A percentile compares a stretch with the other conserved stretches of the same genome.
Conservation (phyloP, 495 filamentous ascomycete genomes). For the Geoglossum glabrum region DNA sequence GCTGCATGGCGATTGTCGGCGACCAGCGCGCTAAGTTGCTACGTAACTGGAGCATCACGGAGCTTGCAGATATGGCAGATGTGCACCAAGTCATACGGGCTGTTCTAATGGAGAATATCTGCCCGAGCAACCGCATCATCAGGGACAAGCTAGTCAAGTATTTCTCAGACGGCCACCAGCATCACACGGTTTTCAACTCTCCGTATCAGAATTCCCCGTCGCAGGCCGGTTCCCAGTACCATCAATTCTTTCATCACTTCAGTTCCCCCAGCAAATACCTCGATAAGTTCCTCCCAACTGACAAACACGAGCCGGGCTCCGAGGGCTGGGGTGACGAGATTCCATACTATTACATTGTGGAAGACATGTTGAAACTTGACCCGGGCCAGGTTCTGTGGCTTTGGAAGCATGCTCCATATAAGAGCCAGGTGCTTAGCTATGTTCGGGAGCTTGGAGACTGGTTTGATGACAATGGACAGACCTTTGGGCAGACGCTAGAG, state of each 20-base stretch:
- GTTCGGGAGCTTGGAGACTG: slow-evolving; percentile 33
- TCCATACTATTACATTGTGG: slow-evolving; percentile 39
- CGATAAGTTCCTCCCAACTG: slow-evolving; percentile 12
- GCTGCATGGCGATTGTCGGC: slow-evolving; percentile 23
- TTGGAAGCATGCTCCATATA: slow-evolving; percentile 29
- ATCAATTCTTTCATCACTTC: slow-evolving; percentile 9
- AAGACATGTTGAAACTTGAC: slow-evolving; percentile 46
- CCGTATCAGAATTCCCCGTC: slow-evolving; percentile 27
- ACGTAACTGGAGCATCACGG: slow-evolving; percentile 32
- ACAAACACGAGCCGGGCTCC: slow-evolving; percentile 19
- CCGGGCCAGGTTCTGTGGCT: slow-evolving; percentile 37
- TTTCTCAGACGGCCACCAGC: slow-evolving; percentile 25
- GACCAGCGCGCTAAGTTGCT: slow-evolving; percentile 31
- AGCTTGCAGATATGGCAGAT: slow-evolving; percentile 39
- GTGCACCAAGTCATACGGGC: slow-evolving; percentile 26
- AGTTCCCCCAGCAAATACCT: slow-evolving; percentile 10
- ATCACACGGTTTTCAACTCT: slow-evolving; percentile 29
- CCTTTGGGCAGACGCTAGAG: slow-evolving; percentile 29
- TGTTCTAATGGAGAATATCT: slow-evolving; percentile 32
- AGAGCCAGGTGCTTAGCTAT: slow-evolving; percentile 32
- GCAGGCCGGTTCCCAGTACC: slow-evolving; percentile 4
- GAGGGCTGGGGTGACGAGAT: slow-evolving; percentile 46
- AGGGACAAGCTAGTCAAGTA: slow-evolving; percentile 35
- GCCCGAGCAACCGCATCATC: slow-evolving; percentile 40
- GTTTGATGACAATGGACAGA: slow-evolving; percentile 46